Evolutionary conservation across 208 protist genomes (phyloP).

Genomic region (Sergeia podlipaevii): DNA sequence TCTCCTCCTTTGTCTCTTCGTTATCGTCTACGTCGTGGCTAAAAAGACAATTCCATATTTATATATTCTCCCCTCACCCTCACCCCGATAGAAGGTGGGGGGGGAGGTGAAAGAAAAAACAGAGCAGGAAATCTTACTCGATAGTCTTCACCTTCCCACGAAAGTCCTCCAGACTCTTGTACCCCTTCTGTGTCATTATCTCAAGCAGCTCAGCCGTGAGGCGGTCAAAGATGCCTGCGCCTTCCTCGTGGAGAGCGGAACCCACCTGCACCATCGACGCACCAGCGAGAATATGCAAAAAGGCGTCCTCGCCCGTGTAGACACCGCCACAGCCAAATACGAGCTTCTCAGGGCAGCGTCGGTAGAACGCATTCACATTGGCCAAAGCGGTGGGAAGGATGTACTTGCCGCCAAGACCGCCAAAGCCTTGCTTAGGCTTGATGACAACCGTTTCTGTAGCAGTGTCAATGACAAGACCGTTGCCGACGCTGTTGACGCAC

Average conservation of each 20-base stretch:
- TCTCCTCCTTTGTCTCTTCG: too few species aligned
- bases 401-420: constrained; percentile 78
- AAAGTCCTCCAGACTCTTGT: constrained; percentile 83
- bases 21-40: too few species aligned
- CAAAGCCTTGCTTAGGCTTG: constrained; percentile 85
- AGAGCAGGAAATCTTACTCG: constrained; percentile 18
- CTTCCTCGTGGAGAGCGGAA: constrained; percentile 77
- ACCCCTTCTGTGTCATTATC: constrained; percentile 87
- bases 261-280: constrained; percentile 87
- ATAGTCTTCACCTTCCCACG: constrained; percentile 82
- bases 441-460: constrained; percentile 84
- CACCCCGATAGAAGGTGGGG: too few species aligned
- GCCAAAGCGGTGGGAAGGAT: constrained; percentile 86
- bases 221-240: constrained; percentile 64
- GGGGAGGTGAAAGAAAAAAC: too few species aligned
- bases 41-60: too few species aligned
- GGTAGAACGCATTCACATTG: constrained; percentile 87
- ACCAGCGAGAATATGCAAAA: constrained; percentile 80
- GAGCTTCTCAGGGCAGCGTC: constrained; percentile 72
- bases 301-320: constrained; percentile 77
- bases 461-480: constrained; percentile 80
- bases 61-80: too few species aligned
- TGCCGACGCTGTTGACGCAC: constrained; percentile 88
- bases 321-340: constrained; percentile 87
- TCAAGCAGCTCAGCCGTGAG: constrained; percentile 54